Percentiles rank a stretch among this genome's conserved stretches.
Evolutionary conservation across 2,329 filamentous ascomycete genomes (phyloP).

Genomic region (Fusarium beomiforme): DNA sequence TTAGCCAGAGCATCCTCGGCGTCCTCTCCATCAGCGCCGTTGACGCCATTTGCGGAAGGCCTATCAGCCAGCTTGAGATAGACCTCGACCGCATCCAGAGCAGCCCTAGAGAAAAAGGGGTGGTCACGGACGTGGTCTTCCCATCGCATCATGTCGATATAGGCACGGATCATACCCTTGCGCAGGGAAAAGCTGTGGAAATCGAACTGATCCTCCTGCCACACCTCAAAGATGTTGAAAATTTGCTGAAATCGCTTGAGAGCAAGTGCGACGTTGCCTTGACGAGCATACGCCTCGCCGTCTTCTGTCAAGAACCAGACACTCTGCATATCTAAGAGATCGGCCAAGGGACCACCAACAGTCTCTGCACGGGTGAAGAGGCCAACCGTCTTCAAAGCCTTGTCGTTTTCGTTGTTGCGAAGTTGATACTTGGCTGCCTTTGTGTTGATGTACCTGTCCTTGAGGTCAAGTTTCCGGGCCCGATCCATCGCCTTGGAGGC

Average conservation of each 20-base stretch:
- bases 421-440: constrained; percentile 98
- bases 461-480: constrained; percentile 84
- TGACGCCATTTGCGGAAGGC: constrained; percentile 72
- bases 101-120: constrained; percentile 89
- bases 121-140: constrained; percentile 92
- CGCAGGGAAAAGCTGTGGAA: constrained; percentile 98
- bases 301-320: constrained; percentile 98
- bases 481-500: constrained; percentile 90
- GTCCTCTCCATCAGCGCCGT: constrained; percentile 61
- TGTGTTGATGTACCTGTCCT: constrained; percentile 97
- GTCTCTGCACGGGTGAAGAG: constrained; percentile 95
- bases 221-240: constrained; percentile 93
- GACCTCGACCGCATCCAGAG: constrained; percentile 81
- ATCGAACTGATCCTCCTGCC: constrained; percentile 99
- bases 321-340: constrained; percentile 98
- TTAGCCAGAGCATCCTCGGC: constrained; percentile 72
- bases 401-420: constrained; percentile 89
- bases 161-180: constrained; percentile 94
- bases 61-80: constrained; percentile 84
- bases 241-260: constrained; percentile 92
- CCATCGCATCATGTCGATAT: constrained; percentile 97
- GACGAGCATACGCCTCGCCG: constrained; percentile 85
- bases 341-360: constrained; percentile 84
- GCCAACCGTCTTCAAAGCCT: constrained; percentile 86
- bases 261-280: constrained; percentile 83